These are phyloP conservation scores for Tetramitus jugosus DNA, from an alignment of 208 protist genomes.

Conservation along the genomic window DNA sequence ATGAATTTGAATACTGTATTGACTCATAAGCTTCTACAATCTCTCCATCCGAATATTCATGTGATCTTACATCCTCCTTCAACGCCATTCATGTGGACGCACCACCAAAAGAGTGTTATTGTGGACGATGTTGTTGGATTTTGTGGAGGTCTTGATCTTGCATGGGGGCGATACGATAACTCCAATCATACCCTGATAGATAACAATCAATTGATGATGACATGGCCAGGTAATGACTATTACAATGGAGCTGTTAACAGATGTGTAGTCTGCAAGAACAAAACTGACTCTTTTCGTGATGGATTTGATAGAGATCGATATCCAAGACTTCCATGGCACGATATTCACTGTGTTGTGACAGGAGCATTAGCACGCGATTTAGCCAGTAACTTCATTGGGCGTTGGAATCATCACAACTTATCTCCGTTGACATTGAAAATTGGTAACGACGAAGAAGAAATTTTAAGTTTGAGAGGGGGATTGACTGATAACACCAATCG, in stretches of 20 bases:
- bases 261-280: neutral
- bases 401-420: conserved; percentile 30
- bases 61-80: neutral
- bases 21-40: neutral
- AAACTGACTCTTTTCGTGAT: conserved; percentile 20
- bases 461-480: too few species aligned
- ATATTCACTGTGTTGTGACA: conserved; percentile 33
- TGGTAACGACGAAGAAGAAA: too few species aligned
- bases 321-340: conserved; percentile 43
- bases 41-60: neutral
- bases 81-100: conserved; percentile 5
- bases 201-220: neutral
- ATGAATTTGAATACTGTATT: neutral
- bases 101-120: conserved; percentile 38
- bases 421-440: too few species aligned
- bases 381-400: conserved; percentile 37
- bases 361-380: conserved; percentile 33
- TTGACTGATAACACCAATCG: too few species aligned
- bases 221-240: neutral
- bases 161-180: conserved; percentile 12
- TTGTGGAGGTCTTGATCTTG: conserved; percentile 26
- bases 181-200: neutral
- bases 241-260: neutral
- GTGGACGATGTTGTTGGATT: conserved; percentile 15
- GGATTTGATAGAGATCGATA: conserved; percentile 25